These are phyloP conservation scores for Paraconiothyrium sp. DNA, from an alignment of 2,329 filamentous ascomycete species.

Conservation along the genomic window DNA sequence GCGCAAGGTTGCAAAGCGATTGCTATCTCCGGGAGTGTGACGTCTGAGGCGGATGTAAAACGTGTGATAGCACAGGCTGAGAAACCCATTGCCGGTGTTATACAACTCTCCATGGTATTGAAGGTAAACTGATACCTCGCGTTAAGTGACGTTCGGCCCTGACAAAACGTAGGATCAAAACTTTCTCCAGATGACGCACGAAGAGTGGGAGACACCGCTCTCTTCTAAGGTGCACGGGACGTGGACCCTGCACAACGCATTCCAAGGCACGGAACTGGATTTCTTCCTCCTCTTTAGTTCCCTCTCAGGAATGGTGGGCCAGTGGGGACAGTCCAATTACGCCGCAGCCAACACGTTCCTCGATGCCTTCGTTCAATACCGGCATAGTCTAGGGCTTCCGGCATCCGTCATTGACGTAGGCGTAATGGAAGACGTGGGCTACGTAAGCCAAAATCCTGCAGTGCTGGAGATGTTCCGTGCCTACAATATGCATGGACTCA, in stretches of 20 bases:
- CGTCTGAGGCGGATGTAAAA: not conserved
- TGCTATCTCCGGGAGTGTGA: not conserved
- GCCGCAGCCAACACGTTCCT: constrained; percentile 54
- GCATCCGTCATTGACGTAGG: constrained; percentile 62
- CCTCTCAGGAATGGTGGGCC: constrained; percentile 31
- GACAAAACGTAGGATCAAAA: not conserved
- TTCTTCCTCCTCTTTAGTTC: constrained; percentile 46
- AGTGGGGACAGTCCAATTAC: constrained; percentile 57
- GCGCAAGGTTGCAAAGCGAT: not conserved
- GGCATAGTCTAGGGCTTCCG: constrained; percentile 34
- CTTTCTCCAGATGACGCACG: constrained; percentile 20
- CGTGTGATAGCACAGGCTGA: not conserved
- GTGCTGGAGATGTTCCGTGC: not conserved
- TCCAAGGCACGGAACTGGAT: constrained; percentile 20
- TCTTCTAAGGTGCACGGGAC: constrained; percentile 33
- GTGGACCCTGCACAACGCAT: constrained; percentile 34
- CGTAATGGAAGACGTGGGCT: constrained; percentile 55
- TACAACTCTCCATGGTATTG: constrained; percentile 8
- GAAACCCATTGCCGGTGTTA: constrained; percentile 4
- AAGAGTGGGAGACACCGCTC: constrained; percentile 22
- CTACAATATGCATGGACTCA: not conserved
- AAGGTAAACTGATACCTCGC: too few relatives aligned
- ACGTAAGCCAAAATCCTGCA: constrained; percentile 31
- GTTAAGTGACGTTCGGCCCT: too few relatives aligned
- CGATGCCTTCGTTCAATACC: constrained; percentile 33